Percentiles rank a stretch among this genome's conserved stretches.
phyloP scores from a whole-genome alignment of 2,329 filamentous ascomycete species.

The Zymoseptoria crescenta region DNA sequence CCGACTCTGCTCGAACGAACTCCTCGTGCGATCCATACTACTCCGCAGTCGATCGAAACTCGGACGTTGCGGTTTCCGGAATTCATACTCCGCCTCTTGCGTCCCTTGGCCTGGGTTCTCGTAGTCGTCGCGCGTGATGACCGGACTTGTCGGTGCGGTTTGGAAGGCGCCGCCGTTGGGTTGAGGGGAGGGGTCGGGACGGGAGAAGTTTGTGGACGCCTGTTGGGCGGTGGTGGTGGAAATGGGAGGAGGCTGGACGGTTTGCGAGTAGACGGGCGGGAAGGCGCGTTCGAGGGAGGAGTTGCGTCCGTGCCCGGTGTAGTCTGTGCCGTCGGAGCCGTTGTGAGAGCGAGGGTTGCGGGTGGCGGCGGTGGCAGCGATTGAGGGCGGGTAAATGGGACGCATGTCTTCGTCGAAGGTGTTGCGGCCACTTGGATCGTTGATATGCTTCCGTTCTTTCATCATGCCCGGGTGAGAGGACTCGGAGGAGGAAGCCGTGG shows the following conservation, averaged over 20 bases:
- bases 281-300: constrained; percentile 34
- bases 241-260: not conserved
- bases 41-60: constrained; percentile 82
- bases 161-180: constrained; percentile 10
- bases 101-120: constrained; percentile 2
- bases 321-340: constrained; percentile 89
- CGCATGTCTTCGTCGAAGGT: constrained; percentile 79
- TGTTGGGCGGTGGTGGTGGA: constrained; percentile 6
- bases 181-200: constrained; percentile 7
- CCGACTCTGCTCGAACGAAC: constrained; percentile 77
- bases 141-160: constrained; percentile 18
- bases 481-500: constrained; percentile 30
- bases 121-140: constrained; percentile 17
- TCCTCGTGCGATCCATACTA: constrained; percentile 77
- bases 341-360: constrained; percentile 80
- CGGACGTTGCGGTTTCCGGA: constrained; percentile 54
- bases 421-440: constrained; percentile 8
- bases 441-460: constrained; percentile 23
- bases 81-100: constrained; percentile 22
- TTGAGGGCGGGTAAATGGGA: constrained; percentile 88
- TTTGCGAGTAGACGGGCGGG: constrained; percentile 23
- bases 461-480: constrained; percentile 21
- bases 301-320: constrained; percentile 49
- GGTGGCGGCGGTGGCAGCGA: constrained; percentile 66
- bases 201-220: not conserved